Evolutionary conservation across 1,284 basidiomycete genomes (phyloP), one percentile per base, ranked within the genome.

Genomic region (Tremellales sp.): DNA sequence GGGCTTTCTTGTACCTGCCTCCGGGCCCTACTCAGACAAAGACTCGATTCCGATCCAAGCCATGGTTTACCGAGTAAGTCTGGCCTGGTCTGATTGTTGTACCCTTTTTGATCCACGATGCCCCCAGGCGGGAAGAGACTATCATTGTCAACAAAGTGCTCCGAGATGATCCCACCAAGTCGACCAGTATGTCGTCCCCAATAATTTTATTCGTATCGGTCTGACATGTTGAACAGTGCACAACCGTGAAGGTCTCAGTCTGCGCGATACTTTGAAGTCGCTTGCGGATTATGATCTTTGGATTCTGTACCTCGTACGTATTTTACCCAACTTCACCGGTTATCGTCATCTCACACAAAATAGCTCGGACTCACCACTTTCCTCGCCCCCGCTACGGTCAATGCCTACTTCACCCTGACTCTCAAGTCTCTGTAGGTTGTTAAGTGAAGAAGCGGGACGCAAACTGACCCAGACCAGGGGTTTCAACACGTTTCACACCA

Each of bases 101-200:
- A 5, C 10, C 9, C 1, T 25, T 27, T 12, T 26, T 24, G 1
- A 12, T 25, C 1, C 9, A 18, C n/a, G n/a, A n/a, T n/a, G n/a
- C n/a, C 14, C 9, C 5, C 21, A 48, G 46, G 34, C 56, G 68
- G 14, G 74, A 76, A 37, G 73, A 74, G 40, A 66, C 57, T 5
- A 73, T 76, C 54, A 63, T 75, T 32, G 74, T 75, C 54, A 76
- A 75, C 59, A 67, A 67, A 32, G 68, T 75, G 3, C 56, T 76
- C 0, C 63, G 75, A 4, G 75, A 76, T 49, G 75, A 76, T 42
- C 74, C 70, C 1, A 63, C 64, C 26, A 76, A 75, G 56, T 48
- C 48, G 2, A 41, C 42, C 34, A 60, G 43, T 51, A 37, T 12
- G 54, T 56, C 3, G 34, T 51, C 18, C 65, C 13, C 12, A 29